These are phyloP conservation scores for Hamamelis virginiana DNA, from an alignment of 164 flowering plant species.

Conservation along the genomic window DNA sequence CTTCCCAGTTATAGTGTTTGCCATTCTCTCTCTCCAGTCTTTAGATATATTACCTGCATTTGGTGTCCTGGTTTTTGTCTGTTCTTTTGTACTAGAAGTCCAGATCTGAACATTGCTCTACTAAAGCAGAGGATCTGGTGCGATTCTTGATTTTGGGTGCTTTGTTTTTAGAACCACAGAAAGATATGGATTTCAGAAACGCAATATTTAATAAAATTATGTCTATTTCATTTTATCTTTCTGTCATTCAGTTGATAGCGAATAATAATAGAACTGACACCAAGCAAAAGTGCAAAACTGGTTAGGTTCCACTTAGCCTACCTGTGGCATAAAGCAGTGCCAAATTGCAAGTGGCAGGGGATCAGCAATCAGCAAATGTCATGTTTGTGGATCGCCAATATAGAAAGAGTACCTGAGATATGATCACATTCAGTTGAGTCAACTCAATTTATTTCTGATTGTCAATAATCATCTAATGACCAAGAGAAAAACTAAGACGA, in stretches of 20 bases:
- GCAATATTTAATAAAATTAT: neutral
- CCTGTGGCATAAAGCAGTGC: no score
- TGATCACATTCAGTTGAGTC: no score
- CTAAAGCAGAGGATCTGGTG: slow-evolving; percentile 11
- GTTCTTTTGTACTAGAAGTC: neutral
- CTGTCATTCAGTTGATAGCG: neutral
- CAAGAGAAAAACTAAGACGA: no score
- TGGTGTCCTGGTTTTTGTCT: neutral
- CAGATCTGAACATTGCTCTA: neutral
- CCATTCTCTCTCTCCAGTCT: neutral
- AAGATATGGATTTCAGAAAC: slow-evolving; percentile 6
- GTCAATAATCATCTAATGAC: no score
- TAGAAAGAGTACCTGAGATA: no score
- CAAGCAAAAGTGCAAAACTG: neutral
- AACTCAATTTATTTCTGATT: no score
- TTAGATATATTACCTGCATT: neutral
- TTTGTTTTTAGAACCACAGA: neutral
- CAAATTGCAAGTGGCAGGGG: no score
- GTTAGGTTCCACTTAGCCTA: neutral
- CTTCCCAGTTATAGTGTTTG: neutral
- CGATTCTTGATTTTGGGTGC: slow-evolving; percentile 2
- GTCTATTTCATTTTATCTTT: neutral
- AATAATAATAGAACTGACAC: neutral
- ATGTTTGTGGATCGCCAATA: no score
- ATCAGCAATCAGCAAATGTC: no score